Base-by-base conservation (phyloP, 306 rosid species). In the Dryas alaskensis region DNA sequence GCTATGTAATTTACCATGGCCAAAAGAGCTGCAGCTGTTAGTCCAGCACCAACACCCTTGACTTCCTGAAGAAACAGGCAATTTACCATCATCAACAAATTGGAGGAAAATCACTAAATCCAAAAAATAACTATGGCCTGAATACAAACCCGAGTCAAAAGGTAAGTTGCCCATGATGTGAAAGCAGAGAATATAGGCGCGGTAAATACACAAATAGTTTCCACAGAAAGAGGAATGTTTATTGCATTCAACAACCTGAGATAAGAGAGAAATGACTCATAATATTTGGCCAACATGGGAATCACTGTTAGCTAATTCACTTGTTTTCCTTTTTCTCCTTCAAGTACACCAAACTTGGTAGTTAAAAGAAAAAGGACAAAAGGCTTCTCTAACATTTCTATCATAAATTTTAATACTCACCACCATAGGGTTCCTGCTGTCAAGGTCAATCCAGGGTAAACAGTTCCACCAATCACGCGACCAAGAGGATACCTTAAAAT, bases 181-280 rank as follows among this genome's bases (percentile, higher is more conserved):
- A 93, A 91, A 76, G 98, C 97, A 61, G 98, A 94, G 84, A 94
- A 94, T 85, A 94, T 78, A 65, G 98, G 98, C 0, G 98, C 98
- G 66, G 98, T 94, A 81, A 94, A 94, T 55, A 94, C 98, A 82
- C 98, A 94, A 11, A 94, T 97, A 69, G 98, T 94, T 82, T 94
- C 98, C 70, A 94, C 98, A 0, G 98, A 89, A 49, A 94, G 90
- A 65, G 98, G 98, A 85, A 94, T 91, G 86, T 94, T 94, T 67
- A 94, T 67, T 59, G 92, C 87, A 87, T 91, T 91, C 80, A 91
- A 66, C 68, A 89, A 31, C 98, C 98, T 94, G 80, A 65, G 48
- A 79, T 61, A 71, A 75, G 60, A 81, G 39, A 74, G 54, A 27
- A 85, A 69, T 51, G 51, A 46, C 39, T 61, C 70, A 73, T 73